A percentile compares a stretch with the other conserved stretches of the same genome.
Conservation (phyloP, 2,329 filamentous ascomycete species). For the Plectosphaerella plurivora region DNA sequence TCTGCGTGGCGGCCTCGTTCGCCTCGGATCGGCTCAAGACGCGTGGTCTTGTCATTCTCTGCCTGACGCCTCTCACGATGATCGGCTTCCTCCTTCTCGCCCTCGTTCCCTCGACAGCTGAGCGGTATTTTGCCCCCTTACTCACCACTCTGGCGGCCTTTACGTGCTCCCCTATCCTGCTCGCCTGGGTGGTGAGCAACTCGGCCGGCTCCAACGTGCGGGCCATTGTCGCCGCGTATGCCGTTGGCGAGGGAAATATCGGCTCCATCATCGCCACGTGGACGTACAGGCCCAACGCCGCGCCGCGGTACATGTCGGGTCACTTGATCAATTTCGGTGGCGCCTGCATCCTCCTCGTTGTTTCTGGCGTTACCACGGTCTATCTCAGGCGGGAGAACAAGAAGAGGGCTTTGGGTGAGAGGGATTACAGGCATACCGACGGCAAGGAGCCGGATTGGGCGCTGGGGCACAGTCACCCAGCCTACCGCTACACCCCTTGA, state of each 20-base stretch:
- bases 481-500: not conserved
- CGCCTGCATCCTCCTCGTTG: not conserved
- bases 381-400: not conserved
- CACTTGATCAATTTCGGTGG: not conserved
- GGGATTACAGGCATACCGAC: not conserved
- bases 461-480: not conserved
- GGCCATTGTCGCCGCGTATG: not conserved
- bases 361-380: not conserved
- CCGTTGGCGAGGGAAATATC: not conserved
- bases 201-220: not conserved
- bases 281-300: not conserved
- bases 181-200: not conserved
- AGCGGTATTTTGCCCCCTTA: not conserved
- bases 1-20: not conserved
- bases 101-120: not conserved
- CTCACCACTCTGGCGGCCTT: not conserved
- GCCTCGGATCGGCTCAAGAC: not conserved
- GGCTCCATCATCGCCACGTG: not conserved
- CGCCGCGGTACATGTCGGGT: not conserved
- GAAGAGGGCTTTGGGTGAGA: not conserved
- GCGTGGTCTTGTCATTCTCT: not conserved
- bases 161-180: not conserved
- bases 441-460: not conserved
- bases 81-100: not conserved
- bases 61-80: not conserved